Base-by-base conservation (phyloP, 129 eudicot species). In the Escallonia herrerae region DNA sequence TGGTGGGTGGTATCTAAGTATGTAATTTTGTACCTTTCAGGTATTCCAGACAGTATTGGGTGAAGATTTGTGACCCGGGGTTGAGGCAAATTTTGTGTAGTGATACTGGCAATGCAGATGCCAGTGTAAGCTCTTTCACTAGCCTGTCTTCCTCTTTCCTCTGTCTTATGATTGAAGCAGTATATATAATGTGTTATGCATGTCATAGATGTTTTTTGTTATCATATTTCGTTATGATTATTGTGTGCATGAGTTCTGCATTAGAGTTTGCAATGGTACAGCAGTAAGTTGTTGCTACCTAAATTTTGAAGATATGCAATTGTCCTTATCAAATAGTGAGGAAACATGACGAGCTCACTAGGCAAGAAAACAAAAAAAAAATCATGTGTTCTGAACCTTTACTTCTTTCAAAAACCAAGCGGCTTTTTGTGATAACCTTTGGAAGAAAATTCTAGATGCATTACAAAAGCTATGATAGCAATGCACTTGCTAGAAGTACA, bases 71-170 rank as follows among this genome's bases (percentile, higher is more conserved):
- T 64, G 64, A 67, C 55, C 74, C 62, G 44, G 60, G n/a, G 43
- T 69, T 71, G 46, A 60, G 70, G 51, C 66, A 77, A 38, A 61
- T 68, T 65, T 67, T 44, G 7, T 52, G 15, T 76, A 77, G 67
- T 52, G 68, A 63, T 67, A 43, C 70, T 2, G 72, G 42, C 7
- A n/a, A 62, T 49, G 43, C 56, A 47, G 51, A 60, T 56, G 38
- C 37, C 63, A 67, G 60, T 50, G 90, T 84, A 64, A 71, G 80
- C 22, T 66, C 40, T 47, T 67, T 43, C 47, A 55, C 51, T 60
- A 49, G 59, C 40, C 42, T 22, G 0, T 13, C 10, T 38, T 46
- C 55, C 48, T 11, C 8, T 48, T 41, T 50, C 39, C 11, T 43
- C 15, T 48, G 50, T 41, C 10, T 12, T n/a, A 7, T 43, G 33